Evolutionary conservation across 2,329 filamentous ascomycete genomes (phyloP).

Genomic region (Cladorrhinum sp.): DNA sequence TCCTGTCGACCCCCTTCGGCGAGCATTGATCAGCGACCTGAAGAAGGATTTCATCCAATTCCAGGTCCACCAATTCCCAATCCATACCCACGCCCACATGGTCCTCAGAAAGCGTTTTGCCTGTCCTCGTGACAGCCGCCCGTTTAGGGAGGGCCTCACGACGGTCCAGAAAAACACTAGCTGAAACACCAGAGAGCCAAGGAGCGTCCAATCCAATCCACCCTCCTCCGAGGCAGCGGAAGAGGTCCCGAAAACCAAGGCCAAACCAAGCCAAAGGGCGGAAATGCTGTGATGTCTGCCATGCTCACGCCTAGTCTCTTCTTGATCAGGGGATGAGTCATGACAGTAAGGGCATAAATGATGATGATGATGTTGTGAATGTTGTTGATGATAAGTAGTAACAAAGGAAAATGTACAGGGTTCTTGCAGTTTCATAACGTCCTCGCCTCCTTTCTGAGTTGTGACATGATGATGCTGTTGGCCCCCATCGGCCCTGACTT

Average conservation of each 20-base stretch:
- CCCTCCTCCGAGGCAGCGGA: slow-evolving; percentile 7
- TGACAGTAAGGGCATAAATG: not conserved
- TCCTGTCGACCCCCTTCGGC: not conserved
- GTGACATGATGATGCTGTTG: slow-evolving; percentile 4
- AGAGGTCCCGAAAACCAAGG: slow-evolving; percentile 19
- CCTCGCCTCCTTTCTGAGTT: not conserved
- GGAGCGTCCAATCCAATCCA: slow-evolving; percentile 23
- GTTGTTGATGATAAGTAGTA: slow-evolving; percentile 7
- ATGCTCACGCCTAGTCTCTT: not conserved
- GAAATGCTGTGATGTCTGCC: slow-evolving; percentile 1
- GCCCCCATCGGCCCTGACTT: slow-evolving; percentile 1
- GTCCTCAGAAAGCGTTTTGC: slow-evolving; percentile 8
- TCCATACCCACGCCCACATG: slow-evolving; percentile 11
- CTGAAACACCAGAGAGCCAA: slow-evolving; percentile 24
- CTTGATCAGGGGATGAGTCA: not conserved
- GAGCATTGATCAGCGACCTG: not conserved
- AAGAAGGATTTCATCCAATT: not conserved
- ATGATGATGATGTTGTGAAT: slow-evolving; percentile 2
- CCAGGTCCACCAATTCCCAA: slow-evolving; percentile 10
- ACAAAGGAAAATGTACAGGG: slow-evolving; percentile 27
- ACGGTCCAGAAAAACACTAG: slow-evolving; percentile 22
- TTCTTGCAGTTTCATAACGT: slow-evolving; percentile 21
- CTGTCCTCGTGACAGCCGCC: slow-evolving; percentile 2
- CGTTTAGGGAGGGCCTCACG: slow-evolving; percentile 10
- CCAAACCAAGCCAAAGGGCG: slow-evolving; percentile 17